Conservation (phyloP, 768 basidiomycete species). For the Piloderma croceum region DNA sequence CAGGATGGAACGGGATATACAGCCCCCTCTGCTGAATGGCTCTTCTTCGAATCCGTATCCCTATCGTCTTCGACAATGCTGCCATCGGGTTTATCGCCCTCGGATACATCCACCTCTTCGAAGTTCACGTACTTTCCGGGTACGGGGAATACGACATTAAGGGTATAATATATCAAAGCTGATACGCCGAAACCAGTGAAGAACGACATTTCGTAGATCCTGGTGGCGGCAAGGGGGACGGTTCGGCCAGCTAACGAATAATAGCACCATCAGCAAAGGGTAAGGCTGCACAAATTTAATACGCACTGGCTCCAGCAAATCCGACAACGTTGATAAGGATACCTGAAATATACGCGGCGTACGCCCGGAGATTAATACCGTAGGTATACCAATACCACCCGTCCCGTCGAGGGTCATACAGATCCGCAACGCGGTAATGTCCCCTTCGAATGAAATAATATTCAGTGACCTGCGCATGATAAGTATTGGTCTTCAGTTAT, state of each 20-base stretch:
- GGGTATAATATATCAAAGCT: conserved; percentile 51
- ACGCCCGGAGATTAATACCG: conserved; percentile 72
- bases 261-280: not conserved
- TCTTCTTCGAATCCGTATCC: no score
- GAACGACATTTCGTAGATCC: conserved; percentile 73
- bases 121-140: conserved; percentile 42
- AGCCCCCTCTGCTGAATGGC: no score
- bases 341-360: conserved; percentile 62
- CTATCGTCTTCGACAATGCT: no score
- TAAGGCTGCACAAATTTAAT: not conserved
- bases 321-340: conserved; percentile 81
- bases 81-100: no score
- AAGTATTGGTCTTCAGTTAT: not conserved
- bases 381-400: conserved; percentile 75
- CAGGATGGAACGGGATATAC: no score
- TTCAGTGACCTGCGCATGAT: conserved; percentile 53
- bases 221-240: conserved; percentile 66
- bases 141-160: conserved; percentile 59
- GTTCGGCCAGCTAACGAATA: conserved; percentile 41
- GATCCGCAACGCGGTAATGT: conserved; percentile 63
- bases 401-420: conserved; percentile 51
- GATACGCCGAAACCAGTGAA: conserved; percentile 80
- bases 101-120: conserved; percentile 47
- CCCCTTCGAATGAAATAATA: conserved; percentile 72
- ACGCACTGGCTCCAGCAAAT: conserved; percentile 68